These are phyloP conservation scores for Cutaneotrichosporon dermatis DNA, from an alignment of 1,284 basidiomycete genomes.

Conservation along the genomic window DNA sequence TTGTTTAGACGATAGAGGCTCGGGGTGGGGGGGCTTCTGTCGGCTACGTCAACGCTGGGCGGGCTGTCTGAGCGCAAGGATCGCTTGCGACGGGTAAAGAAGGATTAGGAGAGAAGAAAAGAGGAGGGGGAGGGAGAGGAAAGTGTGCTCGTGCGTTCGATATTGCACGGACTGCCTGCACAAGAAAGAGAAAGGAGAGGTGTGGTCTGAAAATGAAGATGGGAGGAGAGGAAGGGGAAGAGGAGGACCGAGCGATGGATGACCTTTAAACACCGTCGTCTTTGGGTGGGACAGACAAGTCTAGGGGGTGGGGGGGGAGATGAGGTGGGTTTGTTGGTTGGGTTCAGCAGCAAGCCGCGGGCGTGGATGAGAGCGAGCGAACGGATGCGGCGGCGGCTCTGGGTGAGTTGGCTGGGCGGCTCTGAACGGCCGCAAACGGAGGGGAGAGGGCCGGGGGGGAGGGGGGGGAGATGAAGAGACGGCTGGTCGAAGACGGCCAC, in stretches of 20 bases:
- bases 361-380: too few relatives aligned
- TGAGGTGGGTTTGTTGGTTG: too few relatives aligned
- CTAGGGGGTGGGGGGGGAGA: too few relatives aligned
- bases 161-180: constrained; percentile 3
- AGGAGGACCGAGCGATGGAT: not conserved
- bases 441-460: too few relatives aligned
- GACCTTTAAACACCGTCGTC: not conserved
- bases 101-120: not conserved
- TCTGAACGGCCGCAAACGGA: too few relatives aligned
- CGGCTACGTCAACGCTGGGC: constrained; percentile 5
- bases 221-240: constrained; percentile 1
- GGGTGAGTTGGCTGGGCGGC: too few relatives aligned
- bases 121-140: not conserved
- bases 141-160: constrained; percentile 4
- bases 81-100: not conserved
- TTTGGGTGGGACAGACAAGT: too few relatives aligned
- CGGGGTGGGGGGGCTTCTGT: not conserved
- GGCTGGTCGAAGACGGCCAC: too few relatives aligned
- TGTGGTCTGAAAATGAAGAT: not conserved
- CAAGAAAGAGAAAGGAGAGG: not conserved
- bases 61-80: too few relatives aligned
- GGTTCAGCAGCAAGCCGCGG: too few relatives aligned
- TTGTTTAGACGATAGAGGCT: not conserved
- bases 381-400: too few relatives aligned
- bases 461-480: too few relatives aligned